Base-by-base conservation (phyloP, 345 rosid genomes). In the Hevea brasiliensis region DNA sequence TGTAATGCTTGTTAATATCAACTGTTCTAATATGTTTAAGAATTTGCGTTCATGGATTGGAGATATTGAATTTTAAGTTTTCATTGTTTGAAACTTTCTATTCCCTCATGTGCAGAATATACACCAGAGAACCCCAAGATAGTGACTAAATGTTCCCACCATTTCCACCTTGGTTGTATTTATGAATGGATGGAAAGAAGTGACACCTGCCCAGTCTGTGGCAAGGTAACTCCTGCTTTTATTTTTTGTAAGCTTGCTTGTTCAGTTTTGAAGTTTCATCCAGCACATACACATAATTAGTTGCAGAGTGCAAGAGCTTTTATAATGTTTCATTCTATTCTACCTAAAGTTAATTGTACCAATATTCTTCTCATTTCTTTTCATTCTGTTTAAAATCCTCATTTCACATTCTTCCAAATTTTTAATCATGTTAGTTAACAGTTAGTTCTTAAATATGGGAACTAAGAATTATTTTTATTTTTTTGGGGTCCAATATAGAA, bases 101-200 rank as follows among this genome's bases (percentile, higher is more conserved):
- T 81, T 65, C 58, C 44, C 42, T 71, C 44, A 42, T 71, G 55
- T 84, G 87, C 95, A 95, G 99, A 95, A 72, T 95, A 95, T 80
- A 89, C 98, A 65, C 69, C 86, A 48, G 99, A 95, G 83, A 92
- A 95, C 78, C 98, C 98, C 51, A 95, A 87, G 86, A 95, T 95
- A 81, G 74, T 88, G 77, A 90, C 98, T 54, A 88, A 90, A 74
- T 95, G 99, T 53, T 90, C 80, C 75, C 99, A 95, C 82, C 97
- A 92, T 89, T 95, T 88, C 85, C 99, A 95, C 76, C 99, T 95
- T 66, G 85, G 98, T 83, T 95, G 99, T 87, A 95, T 95, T 80
- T 95, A 92, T 71, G 99, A 92, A 81, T 95, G 99, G 99, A 95
- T 88, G 98, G 99, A 95, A 86, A 92, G 98, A 89, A 95, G 98